Conservation (phyloP, 2,329 filamentous ascomycete genomes). For the Ophiostoma novo-ulmi region DNA sequence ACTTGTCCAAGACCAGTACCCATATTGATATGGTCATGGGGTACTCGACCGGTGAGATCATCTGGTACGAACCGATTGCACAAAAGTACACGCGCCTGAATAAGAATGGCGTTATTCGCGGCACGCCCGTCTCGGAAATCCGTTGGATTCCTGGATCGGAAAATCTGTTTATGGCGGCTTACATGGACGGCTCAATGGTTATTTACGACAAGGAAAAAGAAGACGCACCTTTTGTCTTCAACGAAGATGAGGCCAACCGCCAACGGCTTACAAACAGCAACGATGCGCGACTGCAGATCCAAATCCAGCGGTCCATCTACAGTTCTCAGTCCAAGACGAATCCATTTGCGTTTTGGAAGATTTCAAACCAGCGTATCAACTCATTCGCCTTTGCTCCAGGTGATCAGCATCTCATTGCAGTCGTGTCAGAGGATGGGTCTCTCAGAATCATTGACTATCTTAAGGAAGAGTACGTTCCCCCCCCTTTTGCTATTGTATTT, state of each 20-base stretch:
- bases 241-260: conserved; percentile 61
- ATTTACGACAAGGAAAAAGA: conserved; percentile 98
- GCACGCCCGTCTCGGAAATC: conserved; percentile 78
- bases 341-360: conserved; percentile 85
- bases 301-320: conserved; percentile 83
- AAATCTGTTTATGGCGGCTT: conserved; percentile 83
- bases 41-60: conserved; percentile 92
- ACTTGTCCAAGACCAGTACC: conserved; percentile 67
- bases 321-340: conserved; percentile 92
- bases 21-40: conserved; percentile 93
- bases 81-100: conserved; percentile 94
- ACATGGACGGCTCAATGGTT: conserved; percentile 84
- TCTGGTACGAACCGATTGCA: conserved; percentile 97
- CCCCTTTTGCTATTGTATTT: background rate
- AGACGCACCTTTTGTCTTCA: conserved; percentile 70
- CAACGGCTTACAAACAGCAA: conserved; percentile 38
- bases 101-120: conserved; percentile 91
- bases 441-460: conserved; percentile 88
- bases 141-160: conserved; percentile 93
- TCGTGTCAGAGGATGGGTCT: conserved; percentile 86
- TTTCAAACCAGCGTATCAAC: conserved; percentile 86
- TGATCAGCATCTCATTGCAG: conserved; percentile 68
- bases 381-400: conserved; percentile 91
- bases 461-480: conserved; percentile 62
- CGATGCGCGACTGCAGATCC: conserved; percentile 47